Evolutionary conservation across 441 rosid genomes (phyloP), one percentile per base, ranked within the genome.

Genomic region (Euphorbia celastroides): DNA sequence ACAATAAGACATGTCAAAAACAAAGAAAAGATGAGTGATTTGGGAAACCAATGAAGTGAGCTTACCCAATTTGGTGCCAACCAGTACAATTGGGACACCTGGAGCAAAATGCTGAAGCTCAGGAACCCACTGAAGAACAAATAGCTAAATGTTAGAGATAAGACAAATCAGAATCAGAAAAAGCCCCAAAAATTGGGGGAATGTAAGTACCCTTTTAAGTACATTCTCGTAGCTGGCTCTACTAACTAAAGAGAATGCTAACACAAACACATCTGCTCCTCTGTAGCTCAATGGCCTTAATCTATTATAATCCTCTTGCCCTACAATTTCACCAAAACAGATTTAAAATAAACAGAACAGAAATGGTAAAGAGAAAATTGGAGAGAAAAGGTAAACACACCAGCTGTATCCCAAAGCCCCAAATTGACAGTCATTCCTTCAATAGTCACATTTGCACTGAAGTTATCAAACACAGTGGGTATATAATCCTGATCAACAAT

Each of bases 331-430:
- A 52, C 62, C 14, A 60, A 9, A 57, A 76, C 62, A 52, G 46
- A 57, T 17, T 19, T 42, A 65, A 28, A 23, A 30, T 28, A 34
- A 31, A 28, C 23, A 58, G 42, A 58, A 58, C 27, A 22, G 31
- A 17, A 36, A 30, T 28, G 57, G 36, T 7, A 14, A 26, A 50
- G 7, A 8, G 20, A 7, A 14, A 30, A 57, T 14, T 11, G 32
- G 26, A 50, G 26, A 26, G 16, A 57, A 30, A 46, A n/a, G 46
- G 52, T 55, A 74, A 72, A 54, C 74, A 62, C 90, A 93, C 99
- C 99, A 81, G 97, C 99, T 54, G 99, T 94, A 52, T 94, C 99
- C 99, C 99, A 94, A 27, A 94, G 88, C 9, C 99, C 99, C 67
- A 94, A 79, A 76, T 91, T 94, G 26, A 91, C 96, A 69, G 94